Evolutionary conservation across 2,329 filamentous ascomycete genomes (phyloP), one percentile per base, ranked within the genome.

Genomic region (Aspergillus sp.): DNA sequence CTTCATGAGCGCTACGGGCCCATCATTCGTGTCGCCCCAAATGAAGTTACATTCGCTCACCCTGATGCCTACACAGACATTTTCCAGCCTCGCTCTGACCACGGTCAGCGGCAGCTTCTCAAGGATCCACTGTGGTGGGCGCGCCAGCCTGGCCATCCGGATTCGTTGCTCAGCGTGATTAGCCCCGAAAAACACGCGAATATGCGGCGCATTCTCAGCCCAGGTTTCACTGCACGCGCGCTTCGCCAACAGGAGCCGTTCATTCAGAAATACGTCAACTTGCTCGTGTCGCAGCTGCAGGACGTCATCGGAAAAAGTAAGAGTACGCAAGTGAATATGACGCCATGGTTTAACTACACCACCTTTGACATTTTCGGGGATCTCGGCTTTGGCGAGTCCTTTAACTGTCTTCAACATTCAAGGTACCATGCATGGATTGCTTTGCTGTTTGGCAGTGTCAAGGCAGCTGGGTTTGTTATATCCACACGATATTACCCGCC

Each of bases 301-400:
- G 53, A 55, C 2, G 24, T 49, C 4, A 17, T 50, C n/a, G 36
- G 18, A 13, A 20, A 41, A 20, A 42, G 24, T n/a, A 17, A 24
- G 9, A 30, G 48, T 8, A 32, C 48, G 5, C 13, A 45, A 20
- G 57, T 67, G 15, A 63, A 69, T 15, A 57, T 69, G 17, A 55
- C 54, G 0, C 57, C 55, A 15, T 68, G 65, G 65, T 63, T 64
- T 45, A 67, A 68, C 48, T 68, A 66, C 50, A 64, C 60, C 5
- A 70, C 69, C 11, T 74, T 74, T 55, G 72, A 74, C 42, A 57
- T 73, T 5, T 73, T 73, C 52, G 72, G 72, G 12, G 71, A 74
- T 26, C 61, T 74, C 5, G 64, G 66, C 6, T 73, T 72, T 43
- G 70, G 68, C 6, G 68, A 73, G 47, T 62, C 71, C 0, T 73